Base-by-base conservation (phyloP, 2,329 filamentous ascomycete genomes). In the Fusarium buxicola region DNA sequence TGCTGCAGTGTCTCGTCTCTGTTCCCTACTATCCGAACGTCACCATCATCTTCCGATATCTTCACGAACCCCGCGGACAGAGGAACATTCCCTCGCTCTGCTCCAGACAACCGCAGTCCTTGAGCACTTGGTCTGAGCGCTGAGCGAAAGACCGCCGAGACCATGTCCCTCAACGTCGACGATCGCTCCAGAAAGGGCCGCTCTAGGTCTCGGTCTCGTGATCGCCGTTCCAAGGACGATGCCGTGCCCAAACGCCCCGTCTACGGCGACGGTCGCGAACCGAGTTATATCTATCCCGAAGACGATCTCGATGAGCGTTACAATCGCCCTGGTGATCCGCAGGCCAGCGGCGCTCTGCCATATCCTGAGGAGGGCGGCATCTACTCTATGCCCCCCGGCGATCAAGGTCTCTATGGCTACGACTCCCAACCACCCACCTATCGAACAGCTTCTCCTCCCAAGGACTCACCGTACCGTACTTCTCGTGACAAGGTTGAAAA, bases 151-250 rank as follows among this genome's bases (percentile, higher is more conserved):
- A 35, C 38, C 15, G 31, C 25, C 34, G 39, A 51, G 48, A 67
- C 56, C 68, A 86, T 86, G 84, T 85, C 84, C 66, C 76, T 85
- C 39, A 76, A 78, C 52, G 79, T 84, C 49, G 80, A 82, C 56
- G 79, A 80, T 53, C 72, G 72, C 55, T 73, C 75, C 44, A 77
- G 78, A 40, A 79, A 80, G 50, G 79, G 76, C 44, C 82, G 82
- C 49, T 82, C 82, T 47, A 77, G 79, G 48, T 86, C 84, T 75
- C 41, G 77, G 72, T 69, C 80, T 75, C 72, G 75, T 58, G 74
- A 75, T 54, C 70, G 72, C 27, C 75, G 75, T 40, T 61, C 72
- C n/a, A 71, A 60, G 43, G 72, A 74, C 31, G 71, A 75, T 11
- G 56, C 66, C 7, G 71, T 72, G 52, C 71, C 72, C 47, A 72